These are phyloP conservation scores for Fusarium sulawesiense DNA, from an alignment of 2,329 filamentous ascomycete species.

Conservation along the genomic window DNA sequence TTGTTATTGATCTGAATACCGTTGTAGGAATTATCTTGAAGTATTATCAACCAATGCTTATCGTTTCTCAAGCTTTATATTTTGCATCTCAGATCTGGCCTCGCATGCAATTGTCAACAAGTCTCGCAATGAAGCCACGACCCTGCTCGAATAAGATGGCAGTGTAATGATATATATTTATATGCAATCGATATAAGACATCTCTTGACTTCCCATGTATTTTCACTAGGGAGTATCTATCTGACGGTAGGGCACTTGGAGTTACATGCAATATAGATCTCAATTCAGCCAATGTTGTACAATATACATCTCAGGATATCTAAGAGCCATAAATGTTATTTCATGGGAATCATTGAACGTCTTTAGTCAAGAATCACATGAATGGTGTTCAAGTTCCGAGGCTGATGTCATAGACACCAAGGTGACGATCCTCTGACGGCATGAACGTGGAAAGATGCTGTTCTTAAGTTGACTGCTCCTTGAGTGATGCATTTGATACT, in stretches of 20 bases:
- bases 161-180: background rate
- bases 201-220: too few relatives aligned
- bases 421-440: conserved; percentile 24
- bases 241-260: background rate
- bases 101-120: background rate
- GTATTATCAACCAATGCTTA: background rate
- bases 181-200: background rate
- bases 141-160: background rate
- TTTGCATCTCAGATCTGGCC: background rate
- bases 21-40: background rate
- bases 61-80: background rate
- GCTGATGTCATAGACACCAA: conserved; percentile 17
- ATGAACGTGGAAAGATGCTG: background rate
- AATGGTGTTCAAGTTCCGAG: background rate
- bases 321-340: background rate
- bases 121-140: background rate
- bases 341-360: background rate
- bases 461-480: background rate
- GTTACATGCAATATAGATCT: background rate
- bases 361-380: background rate
- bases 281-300: background rate
- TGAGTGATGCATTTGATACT: background rate
- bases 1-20: background rate
- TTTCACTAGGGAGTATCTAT: too few relatives aligned
- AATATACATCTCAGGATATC: background rate